Conservation (phyloP, 164 flowering plant species). For the Dillenia suffruticosa region DNA sequence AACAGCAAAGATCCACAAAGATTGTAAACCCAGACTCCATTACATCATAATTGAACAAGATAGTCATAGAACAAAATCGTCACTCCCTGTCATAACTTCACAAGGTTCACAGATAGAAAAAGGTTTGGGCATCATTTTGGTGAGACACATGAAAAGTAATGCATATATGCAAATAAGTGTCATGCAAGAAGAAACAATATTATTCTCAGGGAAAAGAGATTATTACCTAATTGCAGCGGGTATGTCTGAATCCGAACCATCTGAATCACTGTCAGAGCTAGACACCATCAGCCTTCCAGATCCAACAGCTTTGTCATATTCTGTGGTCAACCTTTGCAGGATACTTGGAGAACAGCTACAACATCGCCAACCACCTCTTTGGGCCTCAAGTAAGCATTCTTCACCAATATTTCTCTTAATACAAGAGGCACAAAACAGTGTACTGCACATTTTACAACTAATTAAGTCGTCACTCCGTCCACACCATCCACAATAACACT, state of each 20-base stretch:
- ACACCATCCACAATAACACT: constrained; percentile 87
- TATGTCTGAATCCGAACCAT: constrained; percentile 39
- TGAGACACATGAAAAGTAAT: too few relatives aligned
- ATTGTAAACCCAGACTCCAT: too few relatives aligned
- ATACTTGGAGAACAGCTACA: constrained; percentile 72
- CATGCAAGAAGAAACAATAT: too few relatives aligned
- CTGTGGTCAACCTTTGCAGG: constrained; percentile 37
- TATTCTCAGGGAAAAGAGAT: too few relatives aligned
- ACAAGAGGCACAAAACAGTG: constrained; percentile 58
- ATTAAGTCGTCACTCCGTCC: constrained; percentile 56
- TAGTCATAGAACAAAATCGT: too few relatives aligned
- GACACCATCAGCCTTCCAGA: constrained; percentile 32
- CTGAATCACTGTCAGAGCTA: constrained; percentile 75
- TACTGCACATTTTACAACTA: constrained; percentile 62
- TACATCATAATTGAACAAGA: too few relatives aligned
- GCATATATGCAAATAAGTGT: too few relatives aligned
- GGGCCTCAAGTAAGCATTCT: constrained; percentile 34
- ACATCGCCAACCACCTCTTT: constrained; percentile 61
- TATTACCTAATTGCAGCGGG: constrained; percentile 45
- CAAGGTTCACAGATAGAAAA: too few relatives aligned
- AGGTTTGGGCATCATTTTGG: too few relatives aligned
- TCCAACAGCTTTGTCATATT: constrained; percentile 48
- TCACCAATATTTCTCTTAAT: constrained; percentile 68
- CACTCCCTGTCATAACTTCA: too few relatives aligned
- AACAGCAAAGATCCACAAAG: too few relatives aligned